phyloP scores from a whole-genome alignment of 768 basidiomycete species.

The Panellus pusillus region DNA sequence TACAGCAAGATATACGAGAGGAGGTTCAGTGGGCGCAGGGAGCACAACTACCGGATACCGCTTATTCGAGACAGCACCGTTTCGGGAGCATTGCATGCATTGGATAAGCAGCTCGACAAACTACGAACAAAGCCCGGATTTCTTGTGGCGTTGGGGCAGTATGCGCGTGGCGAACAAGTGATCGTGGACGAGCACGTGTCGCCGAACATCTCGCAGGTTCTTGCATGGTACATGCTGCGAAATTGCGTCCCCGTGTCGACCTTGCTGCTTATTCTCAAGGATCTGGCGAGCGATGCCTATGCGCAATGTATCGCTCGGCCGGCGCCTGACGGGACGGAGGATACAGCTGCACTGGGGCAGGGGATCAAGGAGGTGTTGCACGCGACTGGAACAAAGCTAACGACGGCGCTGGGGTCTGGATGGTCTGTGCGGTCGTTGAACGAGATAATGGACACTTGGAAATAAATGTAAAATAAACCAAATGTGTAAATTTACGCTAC shows the following conservation, averaged over 20 bases:
- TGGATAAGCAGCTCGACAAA: constrained; percentile 57
- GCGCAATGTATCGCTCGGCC: constrained; percentile 49
- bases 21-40: constrained; percentile 69
- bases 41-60: constrained; percentile 64
- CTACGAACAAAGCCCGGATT: constrained; percentile 45
- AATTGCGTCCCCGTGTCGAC: constrained; percentile 72
- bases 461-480: neutral
- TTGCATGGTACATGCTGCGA: constrained; percentile 73
- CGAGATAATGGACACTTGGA: constrained; percentile 66
- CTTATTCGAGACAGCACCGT: constrained; percentile 74
- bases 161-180: constrained; percentile 54
- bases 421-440: constrained; percentile 73
- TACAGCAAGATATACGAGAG: constrained; percentile 74
- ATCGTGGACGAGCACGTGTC: constrained; percentile 25
- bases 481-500: constrained; percentile 48
- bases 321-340: constrained; percentile 52
- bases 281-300: constrained; percentile 64
- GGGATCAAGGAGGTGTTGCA: constrained; percentile 85
- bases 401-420: constrained; percentile 64
- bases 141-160: constrained; percentile 44
- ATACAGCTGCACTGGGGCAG: constrained; percentile 37
- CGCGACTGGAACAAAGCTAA: constrained; percentile 81
- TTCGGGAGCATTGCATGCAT: constrained; percentile 59
- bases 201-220: constrained; percentile 36
- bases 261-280: constrained; percentile 59